Conservation (phyloP, 2,329 filamentous ascomycete species). For the Ceratocystis lukuohia region DNA sequence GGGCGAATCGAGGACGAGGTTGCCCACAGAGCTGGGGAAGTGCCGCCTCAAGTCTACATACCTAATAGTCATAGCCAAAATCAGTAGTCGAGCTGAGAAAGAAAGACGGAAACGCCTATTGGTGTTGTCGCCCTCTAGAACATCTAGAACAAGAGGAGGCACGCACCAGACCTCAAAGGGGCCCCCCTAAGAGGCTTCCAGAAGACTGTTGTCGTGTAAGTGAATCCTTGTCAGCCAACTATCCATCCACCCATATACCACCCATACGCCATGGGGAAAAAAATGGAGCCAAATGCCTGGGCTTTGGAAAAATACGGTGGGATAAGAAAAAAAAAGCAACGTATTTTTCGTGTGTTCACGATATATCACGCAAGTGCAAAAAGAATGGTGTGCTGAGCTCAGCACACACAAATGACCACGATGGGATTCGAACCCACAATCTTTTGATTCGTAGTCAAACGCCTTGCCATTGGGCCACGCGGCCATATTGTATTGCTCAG, state of each 20-base stretch:
- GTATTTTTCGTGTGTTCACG: background rate
- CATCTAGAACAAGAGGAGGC: too few relatives aligned
- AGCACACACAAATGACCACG: slow-evolving; percentile 11
- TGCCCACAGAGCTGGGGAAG: too few relatives aligned
- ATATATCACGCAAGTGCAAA: background rate
- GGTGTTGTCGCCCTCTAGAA: too few relatives aligned
- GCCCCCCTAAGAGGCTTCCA: too few relatives aligned
- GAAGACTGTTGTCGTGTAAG: background rate
- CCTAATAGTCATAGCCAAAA: too few relatives aligned
- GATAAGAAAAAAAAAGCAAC: background rate
- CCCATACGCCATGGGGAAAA: background rate
- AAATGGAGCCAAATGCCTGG: background rate
- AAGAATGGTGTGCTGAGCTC: background rate
- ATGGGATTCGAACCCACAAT: slow-evolving; percentile 18
- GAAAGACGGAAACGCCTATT: too few relatives aligned
- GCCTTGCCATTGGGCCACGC: slow-evolving; percentile 18
- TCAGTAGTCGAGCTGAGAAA: too few relatives aligned
- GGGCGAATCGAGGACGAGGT: too few relatives aligned
- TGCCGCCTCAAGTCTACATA: too few relatives aligned
- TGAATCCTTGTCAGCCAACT: background rate
- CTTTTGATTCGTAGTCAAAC: slow-evolving; percentile 19
- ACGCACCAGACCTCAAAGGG: too few relatives aligned
- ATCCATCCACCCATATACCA: background rate
- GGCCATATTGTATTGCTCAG: background rate
- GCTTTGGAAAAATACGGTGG: background rate